Evolutionary conservation across 305 asterid genomes (phyloP).

Genomic region (Rubia tinctorum): DNA sequence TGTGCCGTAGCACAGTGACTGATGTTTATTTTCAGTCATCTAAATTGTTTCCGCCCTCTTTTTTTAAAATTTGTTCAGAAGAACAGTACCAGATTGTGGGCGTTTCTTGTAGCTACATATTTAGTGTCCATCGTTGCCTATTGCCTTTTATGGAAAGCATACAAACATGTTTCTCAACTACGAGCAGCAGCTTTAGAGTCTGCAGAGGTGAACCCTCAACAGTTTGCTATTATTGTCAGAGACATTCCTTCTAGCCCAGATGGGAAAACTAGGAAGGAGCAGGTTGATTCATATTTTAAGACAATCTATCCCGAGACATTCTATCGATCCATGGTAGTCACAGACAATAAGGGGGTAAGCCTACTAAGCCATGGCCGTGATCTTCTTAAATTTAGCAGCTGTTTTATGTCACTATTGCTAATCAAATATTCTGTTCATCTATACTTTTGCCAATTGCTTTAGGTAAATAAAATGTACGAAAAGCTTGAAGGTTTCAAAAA

Average conservation of each 20-base stretch:
- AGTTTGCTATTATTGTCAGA: slow-evolving; percentile 74
- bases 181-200: slow-evolving; percentile 79
- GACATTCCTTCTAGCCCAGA: slow-evolving; percentile 59
- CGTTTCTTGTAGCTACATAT: slow-evolving; percentile 48
- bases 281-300: slow-evolving; percentile 70
- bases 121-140: slow-evolving; percentile 70
- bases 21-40: slow-evolving; percentile 6
- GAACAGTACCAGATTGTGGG: slow-evolving; percentile 67
- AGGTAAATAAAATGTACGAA: slow-evolving; percentile 66
- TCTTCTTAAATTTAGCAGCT: background rate
- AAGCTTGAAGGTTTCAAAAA: slow-evolving; percentile 70
- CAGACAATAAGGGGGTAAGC: slow-evolving; percentile 67
- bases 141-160: slow-evolving; percentile 77
- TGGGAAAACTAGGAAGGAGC: slow-evolving; percentile 72
- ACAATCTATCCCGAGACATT: slow-evolving; percentile 79
- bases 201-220: slow-evolving; percentile 60
- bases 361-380: too few relatives aligned
- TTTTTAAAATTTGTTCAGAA: slow-evolving; percentile 37
- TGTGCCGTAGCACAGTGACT: too few relatives aligned
- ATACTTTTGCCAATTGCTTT: slow-evolving; percentile 16
- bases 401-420: background rate
- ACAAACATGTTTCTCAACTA: slow-evolving; percentile 55
- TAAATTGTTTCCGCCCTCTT: slow-evolving; percentile 1
- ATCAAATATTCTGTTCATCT: background rate
- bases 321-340: slow-evolving; percentile 74